A percentile compares a stretch with the other conserved stretches of the same genome.
phyloP scores from a whole-genome alignment of 2,329 filamentous ascomycete genomes.

The Fusarium pininemorale region DNA sequence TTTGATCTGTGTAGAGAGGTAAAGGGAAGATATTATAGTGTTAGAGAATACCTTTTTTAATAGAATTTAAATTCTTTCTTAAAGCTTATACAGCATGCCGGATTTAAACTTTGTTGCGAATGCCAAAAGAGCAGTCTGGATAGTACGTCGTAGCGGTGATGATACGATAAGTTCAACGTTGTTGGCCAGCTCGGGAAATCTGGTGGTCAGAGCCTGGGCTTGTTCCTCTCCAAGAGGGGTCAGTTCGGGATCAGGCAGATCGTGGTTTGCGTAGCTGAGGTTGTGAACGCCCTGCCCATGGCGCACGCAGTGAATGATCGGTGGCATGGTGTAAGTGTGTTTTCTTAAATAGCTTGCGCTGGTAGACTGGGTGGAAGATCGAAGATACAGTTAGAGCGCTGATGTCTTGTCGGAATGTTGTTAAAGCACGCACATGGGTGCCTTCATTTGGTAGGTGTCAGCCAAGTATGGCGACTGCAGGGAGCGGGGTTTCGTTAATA shows the following conservation, averaged over 20 bases:
- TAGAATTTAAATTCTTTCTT: too few relatives aligned
- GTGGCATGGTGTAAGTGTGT: background rate
- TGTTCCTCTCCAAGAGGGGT: background rate
- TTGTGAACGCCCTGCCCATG: background rate
- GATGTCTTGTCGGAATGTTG: background rate
- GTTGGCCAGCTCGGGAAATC: background rate
- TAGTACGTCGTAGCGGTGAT: background rate
- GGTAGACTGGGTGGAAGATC: background rate
- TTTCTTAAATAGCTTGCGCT: background rate
- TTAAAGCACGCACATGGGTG: background rate
- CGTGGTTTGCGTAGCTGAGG: background rate
- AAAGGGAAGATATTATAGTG: too few relatives aligned
- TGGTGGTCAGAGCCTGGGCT: background rate
- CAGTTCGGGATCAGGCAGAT: background rate
- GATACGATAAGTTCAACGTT: background rate
- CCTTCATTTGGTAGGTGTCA: background rate
- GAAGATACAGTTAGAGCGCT: background rate
- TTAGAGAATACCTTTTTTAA: too few relatives aligned
- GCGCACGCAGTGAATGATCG: background rate
- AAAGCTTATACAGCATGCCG: background rate
- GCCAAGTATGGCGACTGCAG: background rate
- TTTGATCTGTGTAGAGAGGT: too few relatives aligned
- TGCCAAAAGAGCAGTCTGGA: background rate
- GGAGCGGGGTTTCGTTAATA: background rate
- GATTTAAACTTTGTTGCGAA: background rate